Conservation (phyloP, 352 stramenopile genomes). For the Phytophthora pisi region DNA sequence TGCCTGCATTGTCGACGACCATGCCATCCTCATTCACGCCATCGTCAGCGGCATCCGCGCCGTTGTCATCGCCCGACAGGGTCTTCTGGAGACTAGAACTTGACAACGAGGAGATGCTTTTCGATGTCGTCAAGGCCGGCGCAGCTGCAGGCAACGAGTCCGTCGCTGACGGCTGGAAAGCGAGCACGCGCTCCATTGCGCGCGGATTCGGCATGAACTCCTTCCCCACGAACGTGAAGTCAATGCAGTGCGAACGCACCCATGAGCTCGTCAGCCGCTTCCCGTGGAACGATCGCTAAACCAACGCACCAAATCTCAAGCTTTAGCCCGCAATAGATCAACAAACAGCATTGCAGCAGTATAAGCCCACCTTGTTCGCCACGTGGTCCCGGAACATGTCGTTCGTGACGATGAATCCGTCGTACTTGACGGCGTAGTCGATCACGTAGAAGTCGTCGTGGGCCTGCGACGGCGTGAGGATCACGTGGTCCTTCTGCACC, state of each 20-base stretch:
- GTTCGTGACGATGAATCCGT: slow-evolving; percentile 91
- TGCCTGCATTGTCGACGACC: slow-evolving; percentile 49
- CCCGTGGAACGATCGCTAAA: slow-evolving; percentile 71
- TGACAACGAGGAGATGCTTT: not conserved
- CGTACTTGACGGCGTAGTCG: slow-evolving; percentile 88
- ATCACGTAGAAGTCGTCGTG: slow-evolving; percentile 94
- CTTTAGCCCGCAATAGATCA: not conserved
- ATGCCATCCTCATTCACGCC: slow-evolving; percentile 48
- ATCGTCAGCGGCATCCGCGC: slow-evolving; percentile 21
- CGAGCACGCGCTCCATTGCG: slow-evolving; percentile 73
- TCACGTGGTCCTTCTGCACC: slow-evolving; percentile 68
- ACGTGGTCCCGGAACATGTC: slow-evolving; percentile 93
- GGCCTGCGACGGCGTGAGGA: slow-evolving; percentile 82
- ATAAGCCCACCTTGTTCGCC: slow-evolving; percentile 57
- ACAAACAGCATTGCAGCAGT: not conserved
- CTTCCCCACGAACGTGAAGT: slow-evolving; percentile 90
- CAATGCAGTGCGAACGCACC: slow-evolving; percentile 77
- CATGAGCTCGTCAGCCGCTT: slow-evolving; percentile 58
- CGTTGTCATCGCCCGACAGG: slow-evolving; percentile 16
- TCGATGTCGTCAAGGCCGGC: slow-evolving; percentile 1
- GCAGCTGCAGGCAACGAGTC: slow-evolving; percentile 8
- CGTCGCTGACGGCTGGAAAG: slow-evolving; percentile 32
- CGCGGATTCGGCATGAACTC: slow-evolving; percentile 92
- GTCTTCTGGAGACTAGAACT: slow-evolving; percentile 24
- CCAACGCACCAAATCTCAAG: not conserved